Evolutionary conservation across 1,139 yeast genomes (phyloP), one percentile per base, ranked within the genome.

Genomic region (Diutina scorzettiae): DNA sequence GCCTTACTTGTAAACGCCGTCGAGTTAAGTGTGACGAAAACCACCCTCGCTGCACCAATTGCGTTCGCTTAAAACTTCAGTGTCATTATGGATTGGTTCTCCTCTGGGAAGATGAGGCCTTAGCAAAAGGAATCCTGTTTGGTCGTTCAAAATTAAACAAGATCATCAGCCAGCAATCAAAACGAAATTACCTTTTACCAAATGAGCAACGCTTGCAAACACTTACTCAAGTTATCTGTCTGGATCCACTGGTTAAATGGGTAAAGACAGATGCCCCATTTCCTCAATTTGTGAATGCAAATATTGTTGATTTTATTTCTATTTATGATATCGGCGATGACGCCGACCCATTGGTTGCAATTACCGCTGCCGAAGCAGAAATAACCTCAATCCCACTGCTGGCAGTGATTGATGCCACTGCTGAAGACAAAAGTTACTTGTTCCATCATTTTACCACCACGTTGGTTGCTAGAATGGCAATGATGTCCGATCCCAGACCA

Each of bases 81-180:
- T 34, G 39, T 23, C 7, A 14, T n/a, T 34, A 34, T 23, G 39
- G 39, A 18, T n/a, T 34, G 12, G 39, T 34, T 12, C 24, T 34
- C 7, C 24, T 34, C 14, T 34, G 39, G 39, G 39, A 34, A 19
- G 39, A 34, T 23, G 39, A 34, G 14, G 39, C 39, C 9, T 16
- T 34, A 9, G 39, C 39, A n/a, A 21, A 34, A 16, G 39, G 39
- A 11, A 34, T 34, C 28, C 29, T 23, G 39, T 34, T 34, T 34
- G 39, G 39, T n/a, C 39, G 39, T 19, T 21, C 24, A 12, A 34
- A 34, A 20, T 16, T 34, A 18, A 34, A 34, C 28, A 34, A 34
- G 20, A 34, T 34, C 12, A 34, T 34, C 19, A 21, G 39, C 20
- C 39, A 34, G 9, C 39, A 34, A 19, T 16, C 20, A 23, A 23